Evolutionary conservation across 192 early-diverging fungal species (phyloP), one percentile per base, ranked within the genome.

Genomic region (Nowakowskiella sp.): DNA sequence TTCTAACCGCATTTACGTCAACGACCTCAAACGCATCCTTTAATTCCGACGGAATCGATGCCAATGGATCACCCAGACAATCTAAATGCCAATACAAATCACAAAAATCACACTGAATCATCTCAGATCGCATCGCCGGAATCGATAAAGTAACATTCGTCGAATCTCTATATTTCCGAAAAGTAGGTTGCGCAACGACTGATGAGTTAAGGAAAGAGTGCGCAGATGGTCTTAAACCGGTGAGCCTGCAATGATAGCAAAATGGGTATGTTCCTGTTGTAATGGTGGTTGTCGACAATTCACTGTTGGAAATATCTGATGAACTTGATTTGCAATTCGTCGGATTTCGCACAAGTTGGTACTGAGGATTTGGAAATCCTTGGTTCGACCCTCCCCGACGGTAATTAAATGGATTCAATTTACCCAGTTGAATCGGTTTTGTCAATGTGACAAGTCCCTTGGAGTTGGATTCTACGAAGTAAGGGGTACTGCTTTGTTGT

Each of bases 81-180:
- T 78, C 74, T 47, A 74, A 42, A 63, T 79, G 77, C 76, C 76
- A 79, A 43, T 58, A 66, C 3, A 69, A 43, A 8, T 42, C 48
- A 49, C 77, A 79, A 46, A 65, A 68, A 49, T 79, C 77, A 43
- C 77, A 79, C 44, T 70, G 53, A 32, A 78, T 51, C 34, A 79
- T 30, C 30, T 59, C 67, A 1, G 56, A 58, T 10, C 73, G 25
- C 39, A 42, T 46, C n/a, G 62, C 28, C 30, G 64, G 67, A 23
- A 62, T 19, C n/a, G n/a, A n/a, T 45, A 10, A 45, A 10, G 31
- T 8, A 45, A 45, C 9, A 28, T 8, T 45, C 44, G n/a, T n/a
- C n/a, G n/a, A n/a, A 25, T 22, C 21, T 26, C 13, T 16, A 1
- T 22, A 21, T 32, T 16, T 8, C 23, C n/a, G 21, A 10, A 13